Base-by-base conservation (phyloP, 148 eudicot genomes). In the Rhododendron williamsianum region DNA sequence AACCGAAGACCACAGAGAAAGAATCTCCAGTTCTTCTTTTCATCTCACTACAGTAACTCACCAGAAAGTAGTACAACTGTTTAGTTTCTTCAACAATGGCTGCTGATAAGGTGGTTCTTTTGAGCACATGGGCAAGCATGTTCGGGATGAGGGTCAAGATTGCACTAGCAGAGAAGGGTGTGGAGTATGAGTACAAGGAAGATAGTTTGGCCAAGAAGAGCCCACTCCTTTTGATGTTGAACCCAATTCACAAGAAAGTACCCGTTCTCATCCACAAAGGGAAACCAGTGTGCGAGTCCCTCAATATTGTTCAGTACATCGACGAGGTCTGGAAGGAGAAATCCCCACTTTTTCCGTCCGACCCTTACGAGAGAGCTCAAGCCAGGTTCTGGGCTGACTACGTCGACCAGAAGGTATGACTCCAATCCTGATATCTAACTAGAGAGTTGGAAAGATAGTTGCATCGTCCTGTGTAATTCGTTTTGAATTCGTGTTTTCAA, bases 371-470 rank as follows among this genome's bases (percentile, higher is more conserved):
- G 45, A 82, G 87, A 60, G 88, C 94, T 41, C 88, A 84, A 41
- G 93, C 93, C 36, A 89, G 96, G 54, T 92, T 92, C 65, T 94
- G 93, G 96, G 91, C 88, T 80, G 90, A 94, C 74, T 69, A 69
- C 12, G 74, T 69, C 74, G 74, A 69, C 74, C 35, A 69, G 36
- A 69, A 69, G 74, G 74, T 69, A 69, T 69, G 74, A 69, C 12
- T 11, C 74, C 38, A 4, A 27, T 12, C 16, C 38, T 27, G 74
- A n/a, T 27, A 67, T 67, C 35, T 25, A 60, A 21, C 69, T 21
- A 60, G 69, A 86, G 72, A 67, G 33, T 67, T 25, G 27, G 30
- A 11, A 27, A 10, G 74, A 10, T 30, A n/a, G 18, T 69, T 30
- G 36, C 1, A 69, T 30, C 6, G 19, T 12, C 36, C 6, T 12